Percentiles rank a stretch among this genome's conserved stretches.
These are phyloP conservation scores for Sanghuangporus weigelae DNA, from an alignment of 1,284 basidiomycete species.

Conservation along the genomic window DNA sequence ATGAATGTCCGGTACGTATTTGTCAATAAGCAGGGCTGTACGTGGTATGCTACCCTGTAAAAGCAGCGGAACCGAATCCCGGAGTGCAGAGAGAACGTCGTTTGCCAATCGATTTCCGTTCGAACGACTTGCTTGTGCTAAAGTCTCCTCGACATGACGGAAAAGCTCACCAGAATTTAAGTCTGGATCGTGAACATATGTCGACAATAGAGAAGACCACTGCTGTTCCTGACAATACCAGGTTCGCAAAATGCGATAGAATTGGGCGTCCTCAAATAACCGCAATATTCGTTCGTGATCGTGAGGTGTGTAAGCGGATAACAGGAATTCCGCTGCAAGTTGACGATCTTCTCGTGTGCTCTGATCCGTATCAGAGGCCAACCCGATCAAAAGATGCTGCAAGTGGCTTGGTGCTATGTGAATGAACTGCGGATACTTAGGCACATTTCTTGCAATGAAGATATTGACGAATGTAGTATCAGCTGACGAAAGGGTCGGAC, in stretches of 20 bases:
- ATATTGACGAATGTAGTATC: slow-evolving; percentile 88
- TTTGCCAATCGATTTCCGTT: slow-evolving; percentile 44
- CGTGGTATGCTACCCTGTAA: slow-evolving; percentile 56
- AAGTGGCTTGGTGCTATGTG: slow-evolving; percentile 62
- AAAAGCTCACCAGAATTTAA: slow-evolving; percentile 62
- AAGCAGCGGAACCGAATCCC: slow-evolving; percentile 57
- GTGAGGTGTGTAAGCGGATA: slow-evolving; percentile 86
- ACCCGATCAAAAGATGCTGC: slow-evolving; percentile 71
- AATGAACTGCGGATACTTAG: slow-evolving; percentile 94
- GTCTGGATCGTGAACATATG: slow-evolving; percentile 74
- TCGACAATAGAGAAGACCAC: slow-evolving; percentile 72
- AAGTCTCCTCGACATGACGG: slow-evolving; percentile 54
- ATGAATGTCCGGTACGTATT: slow-evolving; percentile 61
- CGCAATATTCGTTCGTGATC: slow-evolving; percentile 64
- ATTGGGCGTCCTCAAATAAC: slow-evolving; percentile 80
- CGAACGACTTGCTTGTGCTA: slow-evolving; percentile 39
- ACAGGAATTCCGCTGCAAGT: slow-evolving; percentile 90
- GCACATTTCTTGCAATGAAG: slow-evolving; percentile 93
- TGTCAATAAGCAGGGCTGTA: slow-evolving; percentile 75
- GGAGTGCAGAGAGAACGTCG: slow-evolving; percentile 49
- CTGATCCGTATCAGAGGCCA: slow-evolving; percentile 69
- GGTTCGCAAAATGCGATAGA: slow-evolving; percentile 84
- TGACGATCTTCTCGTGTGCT: slow-evolving; percentile 90
- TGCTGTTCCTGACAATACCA: slow-evolving; percentile 73
- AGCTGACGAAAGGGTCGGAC: slow-evolving; percentile 40